Percentiles rank a stretch among this genome's conserved stretches.
Conservation (phyloP, 768 basidiomycete genomes). For the Hypholoma sublateritium region DNA sequence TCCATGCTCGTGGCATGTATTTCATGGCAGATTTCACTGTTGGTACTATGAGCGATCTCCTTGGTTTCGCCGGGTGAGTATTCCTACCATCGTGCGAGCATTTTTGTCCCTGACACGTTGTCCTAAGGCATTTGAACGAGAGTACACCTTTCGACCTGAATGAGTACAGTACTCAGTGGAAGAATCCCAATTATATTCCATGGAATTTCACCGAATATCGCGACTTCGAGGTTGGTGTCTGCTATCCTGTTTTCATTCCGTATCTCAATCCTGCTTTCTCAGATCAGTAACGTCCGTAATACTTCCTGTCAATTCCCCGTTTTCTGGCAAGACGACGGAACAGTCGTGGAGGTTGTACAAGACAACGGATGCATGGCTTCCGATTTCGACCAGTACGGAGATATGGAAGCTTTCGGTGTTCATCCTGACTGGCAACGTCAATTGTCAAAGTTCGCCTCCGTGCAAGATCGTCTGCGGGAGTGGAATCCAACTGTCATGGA, state of each 20-base stretch:
- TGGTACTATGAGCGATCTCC: slow-evolving; percentile 86
- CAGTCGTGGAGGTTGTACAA: slow-evolving; percentile 49
- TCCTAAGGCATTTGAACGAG: slow-evolving; percentile 65
- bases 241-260: slow-evolving; percentile 3
- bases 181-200: slow-evolving; percentile 70
- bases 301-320: slow-evolving; percentile 70
- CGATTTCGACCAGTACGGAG: slow-evolving; percentile 94
- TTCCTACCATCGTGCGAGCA: slow-evolving; percentile 7
- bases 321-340: slow-evolving; percentile 81
- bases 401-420: slow-evolving; percentile 97
- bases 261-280: slow-evolving; percentile 7
- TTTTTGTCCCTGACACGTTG: slow-evolving; percentile 4
- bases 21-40: slow-evolving; percentile 93
- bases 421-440: slow-evolving; percentile 94
- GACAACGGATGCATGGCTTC: slow-evolving; percentile 73
- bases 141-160: slow-evolving; percentile 78
- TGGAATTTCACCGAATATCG: slow-evolving; percentile 87
- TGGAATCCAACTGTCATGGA: slow-evolving; percentile 82
- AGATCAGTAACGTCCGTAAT: slow-evolving; percentile 75
- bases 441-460: slow-evolving; percentile 91
- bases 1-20: slow-evolving; percentile 87
- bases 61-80: slow-evolving; percentile 77
- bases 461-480: slow-evolving; percentile 93
- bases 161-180: slow-evolving; percentile 77
- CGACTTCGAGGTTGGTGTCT: slow-evolving; percentile 65